phyloP scores from a whole-genome alignment of 345 rosid genomes.

The Barbarea vulgaris region DNA sequence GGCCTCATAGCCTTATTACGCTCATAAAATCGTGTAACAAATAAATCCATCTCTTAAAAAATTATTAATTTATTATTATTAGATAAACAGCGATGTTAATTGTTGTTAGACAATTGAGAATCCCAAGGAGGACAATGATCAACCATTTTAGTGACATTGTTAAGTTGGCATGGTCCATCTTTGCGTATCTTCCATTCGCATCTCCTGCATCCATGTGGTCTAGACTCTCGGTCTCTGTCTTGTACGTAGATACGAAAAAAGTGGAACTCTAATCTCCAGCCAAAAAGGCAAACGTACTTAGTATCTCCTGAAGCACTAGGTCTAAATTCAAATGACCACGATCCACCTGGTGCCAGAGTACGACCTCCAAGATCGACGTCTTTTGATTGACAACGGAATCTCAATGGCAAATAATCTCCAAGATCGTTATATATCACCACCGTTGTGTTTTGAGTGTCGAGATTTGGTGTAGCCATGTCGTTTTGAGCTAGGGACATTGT shows the following conservation, averaged over 20 bases:
- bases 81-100: neutral
- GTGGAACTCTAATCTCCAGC: neutral
- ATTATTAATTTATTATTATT: neutral
- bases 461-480: neutral
- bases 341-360: neutral
- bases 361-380: neutral
- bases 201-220: neutral
- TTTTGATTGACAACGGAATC: constrained; percentile 6
- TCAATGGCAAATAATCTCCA: neutral
- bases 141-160: neutral
- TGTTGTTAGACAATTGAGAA: neutral
- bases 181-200: constrained; percentile 16
- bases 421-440: constrained; percentile 16
- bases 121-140: neutral
- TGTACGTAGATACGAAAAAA: neutral
- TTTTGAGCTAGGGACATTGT: neutral
- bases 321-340: neutral
- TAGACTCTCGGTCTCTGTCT: neutral
- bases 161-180: neutral
- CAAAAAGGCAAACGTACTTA: neutral
- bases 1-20: neutral
- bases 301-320: constrained; percentile 7
- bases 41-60: too few species aligned
- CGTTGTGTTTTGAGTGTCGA: constrained; percentile 5
- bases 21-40: too few species aligned